Conservation (phyloP, 2,329 filamentous ascomycete genomes). For the Botryosphaeria dothidea region DNA sequence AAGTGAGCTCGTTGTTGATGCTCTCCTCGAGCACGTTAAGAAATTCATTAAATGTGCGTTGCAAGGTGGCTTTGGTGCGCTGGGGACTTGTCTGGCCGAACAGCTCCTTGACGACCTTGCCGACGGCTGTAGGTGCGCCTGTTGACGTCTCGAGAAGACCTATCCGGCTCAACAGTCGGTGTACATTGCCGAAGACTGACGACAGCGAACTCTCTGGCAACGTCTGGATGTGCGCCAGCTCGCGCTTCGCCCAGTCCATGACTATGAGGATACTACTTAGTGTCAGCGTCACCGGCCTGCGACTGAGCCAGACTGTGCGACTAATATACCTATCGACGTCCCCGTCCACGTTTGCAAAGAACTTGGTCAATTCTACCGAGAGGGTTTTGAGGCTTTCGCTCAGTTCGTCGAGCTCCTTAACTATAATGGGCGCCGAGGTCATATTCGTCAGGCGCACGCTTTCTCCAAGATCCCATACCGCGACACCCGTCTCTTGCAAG, state of each 20-base stretch:
- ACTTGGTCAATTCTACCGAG: conserved; percentile 81
- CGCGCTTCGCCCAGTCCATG: conserved; percentile 93
- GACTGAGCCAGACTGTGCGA: conserved; percentile 13
- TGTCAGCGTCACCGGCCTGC: conserved; percentile 23
- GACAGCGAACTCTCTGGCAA: conserved; percentile 64
- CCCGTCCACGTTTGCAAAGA: conserved; percentile 90
- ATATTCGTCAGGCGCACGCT: conserved; percentile 87
- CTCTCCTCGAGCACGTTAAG: conserved; percentile 84
- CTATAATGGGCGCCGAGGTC: conserved; percentile 84
- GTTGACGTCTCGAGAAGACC: conserved; percentile 43
- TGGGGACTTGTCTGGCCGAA: conserved; percentile 82
- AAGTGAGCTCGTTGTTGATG: conserved; percentile 79
- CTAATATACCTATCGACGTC: conserved; percentile 75
- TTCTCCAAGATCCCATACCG: conserved; percentile 93
- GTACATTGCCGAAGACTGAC: conserved; percentile 80
- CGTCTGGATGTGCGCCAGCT: conserved; percentile 70
- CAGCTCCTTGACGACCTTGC: conserved; percentile 67
- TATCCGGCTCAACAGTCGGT: conserved; percentile 69
- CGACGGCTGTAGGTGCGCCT: conserved; percentile 65
- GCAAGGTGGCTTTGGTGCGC: conserved; percentile 75
- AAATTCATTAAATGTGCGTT: conserved; percentile 86
- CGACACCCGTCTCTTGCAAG: conserved; percentile 85
- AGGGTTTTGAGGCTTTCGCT: conserved; percentile 84
- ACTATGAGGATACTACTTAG: conserved; percentile 74
- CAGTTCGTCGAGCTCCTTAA: conserved; percentile 79